Percentiles rank a stretch among this genome's conserved stretches.
These are phyloP conservation scores for Schizochytrium sp. DNA, from an alignment of 108 stramenopile genomes.

Conservation along the genomic window DNA sequence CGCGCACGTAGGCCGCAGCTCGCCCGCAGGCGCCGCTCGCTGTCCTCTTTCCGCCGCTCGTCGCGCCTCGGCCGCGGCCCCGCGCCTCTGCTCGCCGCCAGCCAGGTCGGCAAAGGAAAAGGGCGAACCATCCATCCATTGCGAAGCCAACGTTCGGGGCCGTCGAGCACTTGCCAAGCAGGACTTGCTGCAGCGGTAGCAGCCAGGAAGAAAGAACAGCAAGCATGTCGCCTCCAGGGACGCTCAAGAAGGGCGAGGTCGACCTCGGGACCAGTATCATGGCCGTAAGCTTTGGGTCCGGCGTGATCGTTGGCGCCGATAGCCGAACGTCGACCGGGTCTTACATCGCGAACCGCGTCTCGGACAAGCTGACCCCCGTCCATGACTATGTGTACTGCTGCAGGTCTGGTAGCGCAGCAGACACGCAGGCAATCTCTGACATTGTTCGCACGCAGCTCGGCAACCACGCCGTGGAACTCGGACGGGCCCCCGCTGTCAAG, in stretches of 20 bases:
- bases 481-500: slow-evolving; percentile 73
- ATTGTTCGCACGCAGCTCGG: slow-evolving; percentile 72
- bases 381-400: slow-evolving; percentile 87
- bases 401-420: slow-evolving; percentile 86
- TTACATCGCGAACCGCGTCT: slow-evolving; percentile 88
- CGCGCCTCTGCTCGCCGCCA: too few species aligned
- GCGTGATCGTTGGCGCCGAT: slow-evolving; percentile 92
- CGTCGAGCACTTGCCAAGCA: background rate
- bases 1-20: too few species aligned
- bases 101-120: too few species aligned
- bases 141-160: too few species aligned
- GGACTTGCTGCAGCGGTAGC: background rate
- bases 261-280: slow-evolving; percentile 89
- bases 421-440: slow-evolving; percentile 88
- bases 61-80: too few species aligned
- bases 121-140: too few species aligned
- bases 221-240: background rate
- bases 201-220: background rate
- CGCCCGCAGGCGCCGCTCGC: too few species aligned
- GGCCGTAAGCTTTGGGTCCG: slow-evolving; percentile 77
- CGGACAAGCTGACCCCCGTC: slow-evolving; percentile 85
- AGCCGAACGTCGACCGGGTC: slow-evolving; percentile 88
- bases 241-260: slow-evolving; percentile 37
- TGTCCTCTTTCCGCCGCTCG: too few species aligned
- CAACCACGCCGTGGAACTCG: slow-evolving; percentile 65